Conservation (phyloP, 148 eudicot species). For the Camellia lanceoleosa region DNA sequence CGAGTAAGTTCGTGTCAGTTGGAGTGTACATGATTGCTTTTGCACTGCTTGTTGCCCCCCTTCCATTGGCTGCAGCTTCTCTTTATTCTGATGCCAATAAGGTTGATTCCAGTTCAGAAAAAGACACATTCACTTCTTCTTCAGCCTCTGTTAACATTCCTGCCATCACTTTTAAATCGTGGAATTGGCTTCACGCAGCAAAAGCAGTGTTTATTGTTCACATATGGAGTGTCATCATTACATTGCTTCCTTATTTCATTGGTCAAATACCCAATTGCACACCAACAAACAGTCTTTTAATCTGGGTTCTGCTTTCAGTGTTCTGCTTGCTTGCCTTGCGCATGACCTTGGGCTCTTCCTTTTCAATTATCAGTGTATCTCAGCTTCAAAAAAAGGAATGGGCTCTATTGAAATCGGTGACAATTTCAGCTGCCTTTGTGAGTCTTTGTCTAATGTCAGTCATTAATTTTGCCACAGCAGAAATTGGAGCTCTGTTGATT, state of each 20-base stretch:
- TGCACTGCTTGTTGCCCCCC: conserved; percentile 84
- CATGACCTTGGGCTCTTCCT: conserved; percentile 45
- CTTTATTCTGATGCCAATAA: conserved; percentile 67
- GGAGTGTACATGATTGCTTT: conserved; percentile 98
- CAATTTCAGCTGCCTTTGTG: conserved; percentile 62
- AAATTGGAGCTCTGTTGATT: conserved; percentile 75
- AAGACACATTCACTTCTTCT: conserved; percentile 21
- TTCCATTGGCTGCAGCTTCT: conserved; percentile 86
- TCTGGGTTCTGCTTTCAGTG: conserved; percentile 58
- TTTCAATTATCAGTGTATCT: conserved; percentile 23
- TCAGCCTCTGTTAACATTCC: conserved; percentile 19
- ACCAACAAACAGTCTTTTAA: conserved; percentile 42
- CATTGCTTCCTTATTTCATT: conserved; percentile 67
- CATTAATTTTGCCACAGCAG: conserved; percentile 90
- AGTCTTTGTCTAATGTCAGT: conserved; percentile 91
- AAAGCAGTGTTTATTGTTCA: conserved; percentile 68
- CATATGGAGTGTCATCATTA: conserved; percentile 66
- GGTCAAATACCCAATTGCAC: conserved; percentile 47
- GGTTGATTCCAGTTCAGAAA: conserved; percentile 19
- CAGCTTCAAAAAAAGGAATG: conserved; percentile 44
- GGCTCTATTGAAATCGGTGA: conserved; percentile 75
- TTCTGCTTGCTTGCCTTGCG: conserved; percentile 47
- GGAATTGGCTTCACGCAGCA: conserved; percentile 89
- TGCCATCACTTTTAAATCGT: conserved; percentile 34
- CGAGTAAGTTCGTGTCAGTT: conserved; percentile 88